Conservation (phyloP, 768 basidiomycete species). For the Postia placenta region DNA sequence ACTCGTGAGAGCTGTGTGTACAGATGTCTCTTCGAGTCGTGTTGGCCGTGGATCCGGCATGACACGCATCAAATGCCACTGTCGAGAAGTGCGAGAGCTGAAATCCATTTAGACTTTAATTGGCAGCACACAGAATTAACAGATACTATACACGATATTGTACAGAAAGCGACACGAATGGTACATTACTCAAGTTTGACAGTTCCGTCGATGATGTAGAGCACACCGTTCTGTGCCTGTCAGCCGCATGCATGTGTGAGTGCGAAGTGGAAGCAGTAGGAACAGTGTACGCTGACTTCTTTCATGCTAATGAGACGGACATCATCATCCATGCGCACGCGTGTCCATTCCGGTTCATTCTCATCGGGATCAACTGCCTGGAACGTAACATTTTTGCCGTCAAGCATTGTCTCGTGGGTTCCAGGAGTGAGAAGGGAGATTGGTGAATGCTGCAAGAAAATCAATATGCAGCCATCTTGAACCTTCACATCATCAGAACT, state of each 20-base stretch:
- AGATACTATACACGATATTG: neutral
- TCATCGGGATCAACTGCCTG: conserved; percentile 29
- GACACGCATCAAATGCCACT: no score
- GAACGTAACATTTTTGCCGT: conserved; percentile 54
- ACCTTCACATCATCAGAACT: conserved; percentile 13
- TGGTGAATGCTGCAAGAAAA: conserved; percentile 35
- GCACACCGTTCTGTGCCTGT: conserved; percentile 49
- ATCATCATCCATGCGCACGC: conserved; percentile 49
- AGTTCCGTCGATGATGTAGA: conserved; percentile 55
- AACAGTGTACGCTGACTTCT: conserved; percentile 39
- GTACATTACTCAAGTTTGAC: conserved; percentile 26
- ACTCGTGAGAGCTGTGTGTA: no score
- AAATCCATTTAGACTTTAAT: no score
- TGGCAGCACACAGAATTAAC: no score
- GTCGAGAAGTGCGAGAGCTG: no score
- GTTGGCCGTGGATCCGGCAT: no score
- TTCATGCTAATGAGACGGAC: conserved; percentile 52
- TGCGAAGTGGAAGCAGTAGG: neutral
- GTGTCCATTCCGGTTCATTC: conserved; percentile 48
- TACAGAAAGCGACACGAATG: neutral
- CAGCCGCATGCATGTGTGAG: neutral
- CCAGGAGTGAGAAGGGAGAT: conserved; percentile 36
- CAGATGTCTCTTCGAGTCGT: no score
- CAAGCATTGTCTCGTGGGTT: conserved; percentile 53
- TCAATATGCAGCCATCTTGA: neutral